Conservation (phyloP, 1,139 yeast species). For the Yamadazyma aaseri region DNA sequence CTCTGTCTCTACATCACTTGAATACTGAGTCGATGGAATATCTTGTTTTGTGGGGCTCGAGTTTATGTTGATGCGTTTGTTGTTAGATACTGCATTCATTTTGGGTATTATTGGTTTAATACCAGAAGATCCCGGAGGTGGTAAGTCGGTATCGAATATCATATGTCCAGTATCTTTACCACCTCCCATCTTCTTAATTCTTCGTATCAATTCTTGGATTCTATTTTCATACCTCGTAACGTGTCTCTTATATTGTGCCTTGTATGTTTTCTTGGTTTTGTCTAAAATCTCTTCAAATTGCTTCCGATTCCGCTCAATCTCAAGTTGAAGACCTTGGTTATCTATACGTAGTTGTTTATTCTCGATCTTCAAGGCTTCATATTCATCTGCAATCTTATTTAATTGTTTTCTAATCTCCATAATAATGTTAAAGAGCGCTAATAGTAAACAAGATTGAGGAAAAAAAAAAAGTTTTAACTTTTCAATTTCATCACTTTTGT, state of each 20-base stretch:
- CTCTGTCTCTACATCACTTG: constrained; percentile 9
- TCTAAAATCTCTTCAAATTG: constrained; percentile 9
- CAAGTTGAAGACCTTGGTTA: constrained; percentile 3
- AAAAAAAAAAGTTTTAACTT: constrained; percentile 2
- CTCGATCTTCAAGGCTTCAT: constrained; percentile 11
- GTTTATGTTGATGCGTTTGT: neutral
- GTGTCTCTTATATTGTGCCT: constrained; percentile 14
- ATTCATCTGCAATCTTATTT: constrained; percentile 9
- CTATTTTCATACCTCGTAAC: constrained; percentile 12
- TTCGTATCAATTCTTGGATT: constrained; percentile 10
- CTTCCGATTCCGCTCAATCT: constrained; percentile 6
- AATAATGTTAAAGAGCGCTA: neutral
- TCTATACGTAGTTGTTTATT: constrained; percentile 9
- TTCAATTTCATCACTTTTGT: constrained; percentile 15
- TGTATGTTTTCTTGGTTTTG: constrained; percentile 14
- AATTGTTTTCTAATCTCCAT: constrained; percentile 6
- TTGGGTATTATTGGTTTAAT: neutral
- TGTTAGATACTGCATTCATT: neutral
- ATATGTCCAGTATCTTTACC: constrained; percentile 5
- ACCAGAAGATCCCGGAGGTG: constrained; percentile 2
- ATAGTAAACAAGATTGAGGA: constrained; percentile 1
- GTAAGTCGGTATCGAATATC: constrained; percentile 17
- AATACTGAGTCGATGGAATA: constrained; percentile 11
- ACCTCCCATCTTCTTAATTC: constrained; percentile 3
- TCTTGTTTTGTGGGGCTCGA: constrained; percentile 11